A percentile compares a stretch with the other conserved stretches of the same genome.
Conservation (phyloP, 306 rosid genomes). For the Dryas octopetala region DNA sequence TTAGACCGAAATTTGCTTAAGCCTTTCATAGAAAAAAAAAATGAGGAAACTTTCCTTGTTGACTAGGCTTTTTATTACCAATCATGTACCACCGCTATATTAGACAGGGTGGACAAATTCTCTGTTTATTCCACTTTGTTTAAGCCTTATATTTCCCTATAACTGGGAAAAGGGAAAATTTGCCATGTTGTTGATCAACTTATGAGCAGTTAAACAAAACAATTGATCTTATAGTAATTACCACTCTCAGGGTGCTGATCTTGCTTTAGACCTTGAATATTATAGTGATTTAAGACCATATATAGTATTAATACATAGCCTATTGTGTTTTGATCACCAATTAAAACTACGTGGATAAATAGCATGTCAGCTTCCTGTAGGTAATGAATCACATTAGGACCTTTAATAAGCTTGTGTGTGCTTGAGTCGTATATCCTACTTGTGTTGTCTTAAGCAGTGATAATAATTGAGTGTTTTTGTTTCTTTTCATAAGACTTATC, state of each 20-base stretch:
- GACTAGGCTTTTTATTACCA: background rate
- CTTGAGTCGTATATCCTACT: background rate
- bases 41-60: background rate
- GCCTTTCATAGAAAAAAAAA: background rate
- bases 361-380: background rate
- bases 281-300: no score
- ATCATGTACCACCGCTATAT: background rate
- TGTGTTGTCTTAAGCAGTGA: background rate
- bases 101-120: background rate
- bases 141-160: background rate
- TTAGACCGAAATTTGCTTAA: background rate
- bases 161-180: background rate
- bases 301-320: no score
- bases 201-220: no score
- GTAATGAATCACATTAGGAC: background rate
- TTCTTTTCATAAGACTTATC: background rate
- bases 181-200: background rate
- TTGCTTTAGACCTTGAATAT: background rate
- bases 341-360: background rate
- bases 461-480: background rate
- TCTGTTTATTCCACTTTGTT: background rate
- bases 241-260: background rate
- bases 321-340: no score
- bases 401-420: background rate
- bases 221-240: background rate